Evolutionary conservation across 179 eudicot species (phyloP), one percentile per base, ranked within the genome.

Genomic region (Camellia oleifera): DNA sequence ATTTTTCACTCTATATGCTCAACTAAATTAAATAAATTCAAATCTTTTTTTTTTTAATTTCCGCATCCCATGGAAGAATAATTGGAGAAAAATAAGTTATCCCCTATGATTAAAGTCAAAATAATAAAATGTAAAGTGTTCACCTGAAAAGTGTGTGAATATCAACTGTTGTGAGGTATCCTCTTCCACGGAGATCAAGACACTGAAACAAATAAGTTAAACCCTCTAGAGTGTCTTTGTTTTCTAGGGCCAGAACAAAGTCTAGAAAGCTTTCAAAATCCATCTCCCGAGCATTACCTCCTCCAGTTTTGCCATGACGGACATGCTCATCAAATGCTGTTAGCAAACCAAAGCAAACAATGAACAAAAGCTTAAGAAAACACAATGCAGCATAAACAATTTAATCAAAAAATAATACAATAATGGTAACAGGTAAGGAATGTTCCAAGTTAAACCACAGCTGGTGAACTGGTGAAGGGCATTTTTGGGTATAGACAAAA

Each of bases 201-300:
- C 99, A 94, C 74, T 88, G 85, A 77, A 94, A 95, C 78, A 95
- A 82, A 72, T 95, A 95, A 13, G 98, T 92, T 82, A 95, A 82
- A 15, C 98, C 98, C 83, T 95, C 99, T 58, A 98, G 95, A 65
- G 98, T 94, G 81, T 95, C 99, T 84, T 95, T 95, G 86, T 95
- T 95, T 85, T 95, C 99, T 53, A 95, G 89, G 65, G 98, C 99
- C 73, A 95, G 84, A 85, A 95, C 99, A 83, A 95, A 95, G 89
- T 95, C 97, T 62, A 94, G 90, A 86, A 95, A 95, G 78, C 97
- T 94, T 74, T 92, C 98, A 63, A 95, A 95, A 87, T 90, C 97
- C 98, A 95, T 95, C 85, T 95, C 99, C 65, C 99, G 89, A 69
- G 94, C 80, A 83, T 91, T 92, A 64, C 91, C 91, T 17, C 93